A percentile compares a stretch with the other conserved stretches of the same genome.
Conservation (phyloP, 2,329 filamentous ascomycete genomes). For the Fusarium sulawesiense region DNA sequence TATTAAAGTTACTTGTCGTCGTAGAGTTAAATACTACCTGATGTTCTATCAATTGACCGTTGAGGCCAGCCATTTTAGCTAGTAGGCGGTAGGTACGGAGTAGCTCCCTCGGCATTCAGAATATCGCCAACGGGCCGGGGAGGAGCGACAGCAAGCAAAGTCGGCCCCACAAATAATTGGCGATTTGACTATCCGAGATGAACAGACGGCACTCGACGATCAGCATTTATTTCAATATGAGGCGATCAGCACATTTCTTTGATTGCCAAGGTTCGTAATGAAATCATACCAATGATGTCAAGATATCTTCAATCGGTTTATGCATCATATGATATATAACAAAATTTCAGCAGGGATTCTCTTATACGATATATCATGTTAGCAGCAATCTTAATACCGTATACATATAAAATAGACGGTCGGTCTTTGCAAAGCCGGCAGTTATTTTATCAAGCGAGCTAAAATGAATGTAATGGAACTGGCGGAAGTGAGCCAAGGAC, state of each 20-base stretch:
- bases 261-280: not conserved
- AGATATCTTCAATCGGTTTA: not conserved
- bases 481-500: not conserved
- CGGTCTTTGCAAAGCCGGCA: not conserved
- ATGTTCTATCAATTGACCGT: not conserved
- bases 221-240: slow-evolving; percentile 29
- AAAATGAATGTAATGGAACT: not conserved
- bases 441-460: not conserved
- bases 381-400: not conserved
- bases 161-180: slow-evolving; percentile 27
- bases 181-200: slow-evolving; percentile 33
- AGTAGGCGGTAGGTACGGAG: not conserved
- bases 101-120: slow-evolving; percentile 3
- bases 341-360: not conserved
- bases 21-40: not conserved
- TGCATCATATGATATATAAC: not conserved
- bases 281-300: not conserved
- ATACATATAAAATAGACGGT: not conserved
- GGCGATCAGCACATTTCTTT: not conserved
- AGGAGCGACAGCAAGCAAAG: slow-evolving; percentile 10
- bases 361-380: not conserved
- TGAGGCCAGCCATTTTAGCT: slow-evolving; percentile 36
- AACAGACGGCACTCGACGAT: slow-evolving; percentile 23
- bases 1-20: not conserved
- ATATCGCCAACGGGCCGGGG: slow-evolving; percentile 28